Conservation (phyloP, 768 basidiomycete species). For the Russula lepida region DNA sequence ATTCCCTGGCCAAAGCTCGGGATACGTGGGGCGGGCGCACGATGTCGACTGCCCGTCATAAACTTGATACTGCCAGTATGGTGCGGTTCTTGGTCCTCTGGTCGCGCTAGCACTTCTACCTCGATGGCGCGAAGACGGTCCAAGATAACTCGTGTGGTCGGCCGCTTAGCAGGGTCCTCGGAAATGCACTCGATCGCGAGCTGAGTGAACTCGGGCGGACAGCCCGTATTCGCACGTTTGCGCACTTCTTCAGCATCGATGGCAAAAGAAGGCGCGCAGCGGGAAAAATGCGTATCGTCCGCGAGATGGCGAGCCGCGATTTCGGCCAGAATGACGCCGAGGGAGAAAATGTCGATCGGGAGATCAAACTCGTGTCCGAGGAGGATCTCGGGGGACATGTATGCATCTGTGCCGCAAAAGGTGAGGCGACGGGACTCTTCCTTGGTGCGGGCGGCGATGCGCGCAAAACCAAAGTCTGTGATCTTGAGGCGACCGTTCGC, state of each 20-base stretch:
- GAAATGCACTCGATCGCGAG: slow-evolving; percentile 74
- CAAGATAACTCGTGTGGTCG: slow-evolving; percentile 73
- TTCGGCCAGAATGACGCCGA: slow-evolving; percentile 90
- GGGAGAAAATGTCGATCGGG: slow-evolving; percentile 89
- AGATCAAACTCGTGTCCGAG: slow-evolving; percentile 88
- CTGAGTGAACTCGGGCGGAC: slow-evolving; percentile 67
- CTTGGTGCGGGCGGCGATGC: slow-evolving; percentile 86
- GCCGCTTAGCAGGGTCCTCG: slow-evolving; percentile 57
- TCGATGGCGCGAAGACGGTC: slow-evolving; percentile 74
- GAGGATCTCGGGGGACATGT: slow-evolving; percentile 96
- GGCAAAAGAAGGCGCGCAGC: slow-evolving; percentile 69
- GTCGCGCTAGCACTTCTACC: slow-evolving; percentile 64
- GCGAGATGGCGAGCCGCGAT: slow-evolving; percentile 80
- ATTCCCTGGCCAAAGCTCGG: slow-evolving; percentile 78
- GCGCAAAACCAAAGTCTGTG: slow-evolving; percentile 97
- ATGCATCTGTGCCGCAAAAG: slow-evolving; percentile 85
- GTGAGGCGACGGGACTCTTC: slow-evolving; percentile 83
- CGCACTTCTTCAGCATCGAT: slow-evolving; percentile 71
- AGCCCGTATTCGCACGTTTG: slow-evolving; percentile 56
- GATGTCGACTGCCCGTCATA: slow-evolving; percentile 58
- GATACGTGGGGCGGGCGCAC: slow-evolving; percentile 58
- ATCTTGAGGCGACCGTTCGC: slow-evolving; percentile 91
- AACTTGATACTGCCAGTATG: slow-evolving; percentile 76
- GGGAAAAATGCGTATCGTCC: slow-evolving; percentile 70
- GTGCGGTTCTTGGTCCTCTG: slow-evolving; percentile 64